A percentile compares a stretch with the other conserved stretches of the same genome.
Conservation (phyloP, 139 green algal genomes). For the Zygnema circumcarinatum region DNA sequence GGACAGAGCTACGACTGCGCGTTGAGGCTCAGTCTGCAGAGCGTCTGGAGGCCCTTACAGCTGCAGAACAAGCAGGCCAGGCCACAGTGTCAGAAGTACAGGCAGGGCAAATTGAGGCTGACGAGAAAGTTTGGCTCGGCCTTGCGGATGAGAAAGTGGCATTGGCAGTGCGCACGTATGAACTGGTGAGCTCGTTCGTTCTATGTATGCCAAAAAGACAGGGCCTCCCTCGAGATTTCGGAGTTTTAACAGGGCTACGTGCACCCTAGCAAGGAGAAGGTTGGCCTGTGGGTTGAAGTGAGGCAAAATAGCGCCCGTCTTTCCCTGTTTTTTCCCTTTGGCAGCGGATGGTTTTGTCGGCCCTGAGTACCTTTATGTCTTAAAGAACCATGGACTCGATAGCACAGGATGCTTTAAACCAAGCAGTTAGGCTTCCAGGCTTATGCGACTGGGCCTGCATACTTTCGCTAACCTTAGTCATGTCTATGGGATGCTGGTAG, state of each 20-base stretch:
- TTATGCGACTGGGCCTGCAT: too few species aligned
- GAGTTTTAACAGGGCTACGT: too few species aligned
- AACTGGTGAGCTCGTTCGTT: conserved; percentile 43
- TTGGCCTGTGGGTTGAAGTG: too few species aligned
- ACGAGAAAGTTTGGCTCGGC: conserved; percentile 9
- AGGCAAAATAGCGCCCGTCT: too few species aligned
- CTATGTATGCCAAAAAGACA: neutral
- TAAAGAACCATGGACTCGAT: too few species aligned
- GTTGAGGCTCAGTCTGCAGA: neutral
- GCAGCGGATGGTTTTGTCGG: too few species aligned
- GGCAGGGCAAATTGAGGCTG: conserved; percentile 21
- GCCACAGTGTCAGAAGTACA: neutral
- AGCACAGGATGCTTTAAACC: too few species aligned
- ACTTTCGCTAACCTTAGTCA: too few species aligned
- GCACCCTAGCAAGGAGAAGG: too few species aligned
- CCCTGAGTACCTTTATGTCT: too few species aligned
- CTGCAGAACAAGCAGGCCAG: neutral
- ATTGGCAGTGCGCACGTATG: conserved; percentile 61
- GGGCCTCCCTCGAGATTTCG: neutral
- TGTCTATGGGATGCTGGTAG: neutral
- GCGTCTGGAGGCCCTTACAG: neutral
- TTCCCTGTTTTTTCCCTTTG: too few species aligned
- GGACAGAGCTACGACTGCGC: neutral
- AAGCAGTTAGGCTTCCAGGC: too few species aligned
- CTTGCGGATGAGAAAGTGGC: conserved; percentile 64